phyloP scores from a whole-genome alignment of 2,329 filamentous ascomycete genomes.

The Stemphylium vesicarium region DNA sequence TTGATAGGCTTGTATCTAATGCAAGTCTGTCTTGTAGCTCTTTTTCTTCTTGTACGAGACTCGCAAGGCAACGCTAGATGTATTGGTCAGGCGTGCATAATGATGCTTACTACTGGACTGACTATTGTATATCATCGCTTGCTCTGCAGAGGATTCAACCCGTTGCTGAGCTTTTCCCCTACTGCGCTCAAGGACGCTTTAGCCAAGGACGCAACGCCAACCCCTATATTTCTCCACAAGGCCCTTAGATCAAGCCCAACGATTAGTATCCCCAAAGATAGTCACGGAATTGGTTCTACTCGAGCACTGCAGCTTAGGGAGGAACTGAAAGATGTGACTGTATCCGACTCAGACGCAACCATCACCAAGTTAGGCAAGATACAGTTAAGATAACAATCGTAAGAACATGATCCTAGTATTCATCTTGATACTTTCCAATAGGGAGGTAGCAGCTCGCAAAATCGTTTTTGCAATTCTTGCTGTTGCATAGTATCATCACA shows the following conservation, averaged over 20 bases:
- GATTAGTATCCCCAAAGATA: constrained; percentile 3
- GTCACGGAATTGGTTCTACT: not conserved
- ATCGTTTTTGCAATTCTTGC: not conserved
- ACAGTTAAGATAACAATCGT: not conserved
- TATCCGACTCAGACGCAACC: constrained; percentile 1
- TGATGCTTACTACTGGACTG: constrained; percentile 5
- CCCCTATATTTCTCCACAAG: constrained; percentile 2
- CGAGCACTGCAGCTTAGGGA: not conserved
- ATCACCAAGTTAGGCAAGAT: not conserved
- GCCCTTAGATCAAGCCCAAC: not conserved
- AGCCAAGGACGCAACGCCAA: not conserved
- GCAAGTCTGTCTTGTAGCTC: constrained; percentile 8
- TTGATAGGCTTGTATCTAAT: constrained; percentile 17
- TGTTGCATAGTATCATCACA: not conserved
- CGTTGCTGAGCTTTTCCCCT: constrained; percentile 10
- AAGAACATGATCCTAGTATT: not conserved
- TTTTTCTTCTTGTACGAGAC: constrained; percentile 17
- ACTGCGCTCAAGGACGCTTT: constrained; percentile 2
- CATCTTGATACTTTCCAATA: too few relatives aligned
- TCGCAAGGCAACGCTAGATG: constrained; percentile 7
- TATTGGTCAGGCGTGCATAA: constrained; percentile 9
- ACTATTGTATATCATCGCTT: constrained; percentile 15
- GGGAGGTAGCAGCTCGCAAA: not conserved
- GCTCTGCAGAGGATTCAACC: constrained; percentile 11
- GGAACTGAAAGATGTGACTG: not conserved